phyloP scores from a whole-genome alignment of 2,329 filamentous ascomycete genomes.

The Microcyclosporella mali region DNA sequence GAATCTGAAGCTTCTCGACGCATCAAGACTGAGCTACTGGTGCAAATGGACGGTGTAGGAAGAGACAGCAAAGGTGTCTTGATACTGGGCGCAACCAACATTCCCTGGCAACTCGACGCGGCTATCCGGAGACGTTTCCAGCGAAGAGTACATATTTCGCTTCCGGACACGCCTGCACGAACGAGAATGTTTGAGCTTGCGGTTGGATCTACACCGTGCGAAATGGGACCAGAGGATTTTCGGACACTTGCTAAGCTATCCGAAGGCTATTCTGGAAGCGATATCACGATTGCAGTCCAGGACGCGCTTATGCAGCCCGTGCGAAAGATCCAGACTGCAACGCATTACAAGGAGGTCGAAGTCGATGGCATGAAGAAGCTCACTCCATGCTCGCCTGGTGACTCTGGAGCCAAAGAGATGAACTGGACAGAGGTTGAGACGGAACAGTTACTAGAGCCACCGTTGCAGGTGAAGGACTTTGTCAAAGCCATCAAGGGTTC shows the following conservation, averaged over 20 bases:
- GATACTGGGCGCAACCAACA: slow-evolving; percentile 94
- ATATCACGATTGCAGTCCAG: slow-evolving; percentile 93
- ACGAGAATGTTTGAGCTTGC: slow-evolving; percentile 94
- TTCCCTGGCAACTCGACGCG: slow-evolving; percentile 95
- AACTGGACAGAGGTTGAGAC: slow-evolving; percentile 82
- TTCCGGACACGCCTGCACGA: slow-evolving; percentile 80
- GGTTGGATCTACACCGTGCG: slow-evolving; percentile 86
- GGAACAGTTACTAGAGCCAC: slow-evolving; percentile 77
- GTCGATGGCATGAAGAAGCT: slow-evolving; percentile 61
- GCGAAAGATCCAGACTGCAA: slow-evolving; percentile 91
- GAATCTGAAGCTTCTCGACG: slow-evolving; percentile 95
- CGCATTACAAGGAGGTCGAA: slow-evolving; percentile 89
- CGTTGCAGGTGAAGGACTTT: slow-evolving; percentile 85
- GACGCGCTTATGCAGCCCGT: slow-evolving; percentile 97
- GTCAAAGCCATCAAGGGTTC: slow-evolving; percentile 83
- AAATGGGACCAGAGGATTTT: slow-evolving; percentile 71
- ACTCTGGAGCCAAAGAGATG: slow-evolving; percentile 82
- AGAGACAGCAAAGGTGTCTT: slow-evolving; percentile 91
- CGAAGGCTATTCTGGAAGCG: slow-evolving; percentile 91
- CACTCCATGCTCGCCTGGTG: slow-evolving; percentile 91
- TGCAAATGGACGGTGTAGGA: slow-evolving; percentile 98
- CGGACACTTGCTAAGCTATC: slow-evolving; percentile 71
- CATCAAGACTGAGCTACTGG: slow-evolving; percentile 97
- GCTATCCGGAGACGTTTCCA: slow-evolving; percentile 96
- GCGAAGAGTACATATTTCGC: slow-evolving; percentile 85